A percentile compares a stretch with the other conserved stretches of the same genome.
Conservation (phyloP, 176 grass and related monocot genomes). For the Oryza meyeriana region DNA sequence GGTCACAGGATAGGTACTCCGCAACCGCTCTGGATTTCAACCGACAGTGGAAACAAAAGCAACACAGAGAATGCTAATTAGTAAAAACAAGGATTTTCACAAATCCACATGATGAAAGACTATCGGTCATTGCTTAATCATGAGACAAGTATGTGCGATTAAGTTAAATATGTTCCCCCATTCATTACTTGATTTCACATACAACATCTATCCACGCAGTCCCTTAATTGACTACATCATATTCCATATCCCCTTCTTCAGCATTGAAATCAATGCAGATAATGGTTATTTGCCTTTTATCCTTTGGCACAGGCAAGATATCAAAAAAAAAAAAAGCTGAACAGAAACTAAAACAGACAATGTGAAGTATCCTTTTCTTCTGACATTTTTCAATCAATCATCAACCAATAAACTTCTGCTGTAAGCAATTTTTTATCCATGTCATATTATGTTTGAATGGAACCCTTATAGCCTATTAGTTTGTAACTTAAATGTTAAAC, state of each 20-base stretch:
- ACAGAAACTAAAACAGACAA: neutral
- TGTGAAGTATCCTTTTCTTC: neutral
- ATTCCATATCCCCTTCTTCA: neutral
- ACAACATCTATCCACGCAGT: too few species aligned
- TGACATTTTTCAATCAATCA: neutral
- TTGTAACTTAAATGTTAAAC: neutral
- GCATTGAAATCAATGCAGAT: neutral
- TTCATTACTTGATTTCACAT: neutral
- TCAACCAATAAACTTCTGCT: neutral
- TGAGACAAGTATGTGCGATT: neutral
- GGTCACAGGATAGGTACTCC: conserved; percentile 52
- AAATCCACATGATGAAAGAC: neutral
- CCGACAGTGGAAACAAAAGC: neutral
- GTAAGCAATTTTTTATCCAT: too few species aligned
- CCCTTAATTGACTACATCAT: too few species aligned
- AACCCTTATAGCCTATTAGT: neutral
- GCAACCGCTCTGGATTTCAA: conserved; percentile 53
- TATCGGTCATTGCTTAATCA: neutral
- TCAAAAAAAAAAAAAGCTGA: neutral
- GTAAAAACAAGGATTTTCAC: neutral
- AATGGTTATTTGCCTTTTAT: neutral
- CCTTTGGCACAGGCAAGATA: neutral
- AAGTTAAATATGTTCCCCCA: neutral
- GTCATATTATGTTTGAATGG: neutral
- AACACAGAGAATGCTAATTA: neutral